A percentile compares a stretch with the other conserved stretches of the same genome.
These are phyloP conservation scores for Aegilops speltoides DNA, from an alignment of 176 grass and related monocot genomes.

Conservation along the genomic window DNA sequence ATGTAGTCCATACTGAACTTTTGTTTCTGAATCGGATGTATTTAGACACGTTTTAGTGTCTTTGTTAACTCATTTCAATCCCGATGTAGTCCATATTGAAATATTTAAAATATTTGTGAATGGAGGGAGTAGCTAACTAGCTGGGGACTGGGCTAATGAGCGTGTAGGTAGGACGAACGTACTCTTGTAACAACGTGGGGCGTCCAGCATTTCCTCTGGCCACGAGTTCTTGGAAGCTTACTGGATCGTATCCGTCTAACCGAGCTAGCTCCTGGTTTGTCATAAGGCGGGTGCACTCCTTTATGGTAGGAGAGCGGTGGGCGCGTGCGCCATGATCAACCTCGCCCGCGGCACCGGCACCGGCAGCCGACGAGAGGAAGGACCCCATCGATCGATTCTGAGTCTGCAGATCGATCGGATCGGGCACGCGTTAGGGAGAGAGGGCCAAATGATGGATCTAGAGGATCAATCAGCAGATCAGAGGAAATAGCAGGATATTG, in stretches of 20 bases:
- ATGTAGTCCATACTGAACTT: too few relatives aligned
- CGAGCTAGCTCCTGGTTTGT: not conserved
- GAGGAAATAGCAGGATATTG: too few relatives aligned
- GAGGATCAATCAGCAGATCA: too few relatives aligned
- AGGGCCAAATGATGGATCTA: too few relatives aligned
- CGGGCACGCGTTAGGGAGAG: too few relatives aligned
- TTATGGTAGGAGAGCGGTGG: not conserved
- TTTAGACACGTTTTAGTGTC: too few relatives aligned
- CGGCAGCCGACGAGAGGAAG: not conserved
- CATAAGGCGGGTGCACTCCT: not conserved
- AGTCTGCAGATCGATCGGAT: not conserved
- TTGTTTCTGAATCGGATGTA: too few relatives aligned
- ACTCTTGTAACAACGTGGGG: not conserved
- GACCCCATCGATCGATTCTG: not conserved
- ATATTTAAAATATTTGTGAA: too few relatives aligned
- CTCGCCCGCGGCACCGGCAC: too few relatives aligned
- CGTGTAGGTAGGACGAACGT: not conserved
- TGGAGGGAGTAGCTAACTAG: not conserved
- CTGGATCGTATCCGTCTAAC: not conserved
- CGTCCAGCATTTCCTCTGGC: not conserved
- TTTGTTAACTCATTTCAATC: too few relatives aligned
- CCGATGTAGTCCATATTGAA: too few relatives aligned
- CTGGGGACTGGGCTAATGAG: not conserved
- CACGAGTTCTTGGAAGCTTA: not conserved
- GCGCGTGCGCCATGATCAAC: too few relatives aligned